Percentiles rank a stretch among this genome's conserved stretches.
phyloP scores from a whole-genome alignment of 2,329 filamentous ascomycete genomes.

The Clarireedia hainanense region DNA sequence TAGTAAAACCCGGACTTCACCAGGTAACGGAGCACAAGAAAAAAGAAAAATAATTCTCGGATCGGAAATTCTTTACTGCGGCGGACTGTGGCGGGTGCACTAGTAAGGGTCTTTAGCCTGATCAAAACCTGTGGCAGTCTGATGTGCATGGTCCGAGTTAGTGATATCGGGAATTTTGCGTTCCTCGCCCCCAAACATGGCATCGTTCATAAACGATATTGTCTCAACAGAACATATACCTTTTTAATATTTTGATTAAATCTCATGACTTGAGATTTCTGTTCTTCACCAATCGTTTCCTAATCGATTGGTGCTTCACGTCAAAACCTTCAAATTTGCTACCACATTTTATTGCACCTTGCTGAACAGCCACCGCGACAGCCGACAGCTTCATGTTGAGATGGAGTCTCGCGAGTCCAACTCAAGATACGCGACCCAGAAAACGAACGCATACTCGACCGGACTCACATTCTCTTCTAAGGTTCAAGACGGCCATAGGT shows the following conservation, averaged over 20 bases:
- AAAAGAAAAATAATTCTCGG: not conserved
- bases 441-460: constrained; percentile 1
- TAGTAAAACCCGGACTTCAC: not conserved
- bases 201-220: not conserved
- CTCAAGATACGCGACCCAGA: constrained; percentile 18
- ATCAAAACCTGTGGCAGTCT: too few relatives aligned
- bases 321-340: not conserved
- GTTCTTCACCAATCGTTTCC: not conserved
- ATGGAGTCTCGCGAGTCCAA: constrained; percentile 27
- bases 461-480: not conserved
- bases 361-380: constrained; percentile 9
- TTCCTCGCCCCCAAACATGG: not conserved
- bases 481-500: not conserved
- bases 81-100: not conserved
- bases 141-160: not conserved
- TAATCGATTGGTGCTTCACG: not conserved
- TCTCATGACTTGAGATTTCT: not conserved
- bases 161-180: not conserved
- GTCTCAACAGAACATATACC: not conserved
- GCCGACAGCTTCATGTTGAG: constrained; percentile 17
- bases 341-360: not conserved
- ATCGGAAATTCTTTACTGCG: not conserved
- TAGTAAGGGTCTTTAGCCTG: too few relatives aligned
- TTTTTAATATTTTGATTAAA: not conserved
- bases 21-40: not conserved